These are phyloP conservation scores for Pichia sp. DNA, from an alignment of 1,139 yeast genomes.

Conservation along the genomic window DNA sequence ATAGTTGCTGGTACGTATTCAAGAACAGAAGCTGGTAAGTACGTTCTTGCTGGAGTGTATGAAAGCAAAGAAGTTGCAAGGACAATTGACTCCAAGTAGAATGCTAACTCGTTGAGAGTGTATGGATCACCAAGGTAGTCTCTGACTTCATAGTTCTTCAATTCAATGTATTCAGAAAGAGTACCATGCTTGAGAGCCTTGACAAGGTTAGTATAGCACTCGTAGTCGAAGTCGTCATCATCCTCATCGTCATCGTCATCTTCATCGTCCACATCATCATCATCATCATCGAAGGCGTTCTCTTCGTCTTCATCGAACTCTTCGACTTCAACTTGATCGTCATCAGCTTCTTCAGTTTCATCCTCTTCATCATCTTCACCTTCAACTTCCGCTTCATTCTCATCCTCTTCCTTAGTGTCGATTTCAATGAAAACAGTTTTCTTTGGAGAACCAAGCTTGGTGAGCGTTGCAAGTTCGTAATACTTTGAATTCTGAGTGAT, in stretches of 20 bases:
- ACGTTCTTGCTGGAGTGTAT: slow-evolving; percentile 33
- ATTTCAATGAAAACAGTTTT: slow-evolving; percentile 7
- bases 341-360: no score
- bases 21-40: slow-evolving; percentile 29
- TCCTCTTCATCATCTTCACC: slow-evolving; percentile 14
- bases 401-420: slow-evolving; percentile 3
- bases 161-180: slow-evolving; percentile 34
- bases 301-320: slow-evolving; percentile 14
- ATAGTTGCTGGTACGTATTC: slow-evolving; percentile 24
- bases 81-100: slow-evolving; percentile 33
- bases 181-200: slow-evolving; percentile 25
- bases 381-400: slow-evolving; percentile 6
- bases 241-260: slow-evolving; percentile 26
- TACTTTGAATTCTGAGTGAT: slow-evolving; percentile 20
- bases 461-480: slow-evolving; percentile 19
- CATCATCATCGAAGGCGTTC: slow-evolving; percentile 10
- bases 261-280: slow-evolving; percentile 8
- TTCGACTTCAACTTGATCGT: slow-evolving; percentile 10
- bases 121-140: slow-evolving; percentile 43
- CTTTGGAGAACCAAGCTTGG: slow-evolving; percentile 12
- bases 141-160: slow-evolving; percentile 37
- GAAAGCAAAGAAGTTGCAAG: slow-evolving; percentile 34
- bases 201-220: slow-evolving; percentile 5
- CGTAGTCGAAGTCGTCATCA: slow-evolving; percentile 13
- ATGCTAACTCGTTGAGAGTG: slow-evolving; percentile 38